Conservation (phyloP, 805 yeast genomes). For the Diddensiella caesifluorescens region DNA sequence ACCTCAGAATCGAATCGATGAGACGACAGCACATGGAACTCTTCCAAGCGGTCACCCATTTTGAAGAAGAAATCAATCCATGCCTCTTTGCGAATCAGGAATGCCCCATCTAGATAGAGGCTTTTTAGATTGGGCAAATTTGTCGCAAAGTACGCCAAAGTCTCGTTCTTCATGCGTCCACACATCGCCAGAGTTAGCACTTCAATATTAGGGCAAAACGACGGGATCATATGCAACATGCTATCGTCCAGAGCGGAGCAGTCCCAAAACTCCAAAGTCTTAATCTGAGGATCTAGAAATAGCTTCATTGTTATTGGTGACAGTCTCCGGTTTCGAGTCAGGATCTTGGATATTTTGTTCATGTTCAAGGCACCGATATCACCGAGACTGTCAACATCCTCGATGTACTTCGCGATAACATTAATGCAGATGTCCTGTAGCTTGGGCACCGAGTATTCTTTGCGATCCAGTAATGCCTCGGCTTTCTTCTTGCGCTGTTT, state of each 20-base stretch:
- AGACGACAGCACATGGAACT: slow-evolving; percentile 69
- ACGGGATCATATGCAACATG: slow-evolving; percentile 62
- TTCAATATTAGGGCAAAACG: slow-evolving; percentile 71
- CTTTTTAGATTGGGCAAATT: slow-evolving; percentile 52
- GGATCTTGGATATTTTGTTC: slow-evolving; percentile 65
- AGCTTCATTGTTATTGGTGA: slow-evolving; percentile 65
- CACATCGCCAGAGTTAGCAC: slow-evolving; percentile 77
- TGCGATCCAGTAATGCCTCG: slow-evolving; percentile 72
- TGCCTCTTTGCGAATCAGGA: slow-evolving; percentile 63
- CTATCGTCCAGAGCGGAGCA: slow-evolving; percentile 73
- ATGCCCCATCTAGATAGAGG: slow-evolving; percentile 81
- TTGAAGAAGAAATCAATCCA: slow-evolving; percentile 74
- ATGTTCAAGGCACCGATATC: slow-evolving; percentile 75
- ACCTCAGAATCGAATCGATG: slow-evolving; percentile 74
- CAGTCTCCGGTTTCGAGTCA: slow-evolving; percentile 77
- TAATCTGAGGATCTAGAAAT: slow-evolving; percentile 59
- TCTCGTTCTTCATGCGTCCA: slow-evolving; percentile 82
- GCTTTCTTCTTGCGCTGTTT: slow-evolving; percentile 76
- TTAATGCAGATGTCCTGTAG: slow-evolving; percentile 79
- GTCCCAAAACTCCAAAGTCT: slow-evolving; percentile 76
- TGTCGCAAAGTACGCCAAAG: slow-evolving; percentile 54
- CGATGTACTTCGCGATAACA: slow-evolving; percentile 59
- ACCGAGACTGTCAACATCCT: slow-evolving; percentile 75
- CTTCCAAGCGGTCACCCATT: slow-evolving; percentile 48
- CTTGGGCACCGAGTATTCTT: slow-evolving; percentile 52